A percentile compares a stretch with the other conserved stretches of the same genome.
Evolutionary conservation across 2,329 filamentous ascomycete species (phyloP).

Genomic region (Botrytis fabae): DNA sequence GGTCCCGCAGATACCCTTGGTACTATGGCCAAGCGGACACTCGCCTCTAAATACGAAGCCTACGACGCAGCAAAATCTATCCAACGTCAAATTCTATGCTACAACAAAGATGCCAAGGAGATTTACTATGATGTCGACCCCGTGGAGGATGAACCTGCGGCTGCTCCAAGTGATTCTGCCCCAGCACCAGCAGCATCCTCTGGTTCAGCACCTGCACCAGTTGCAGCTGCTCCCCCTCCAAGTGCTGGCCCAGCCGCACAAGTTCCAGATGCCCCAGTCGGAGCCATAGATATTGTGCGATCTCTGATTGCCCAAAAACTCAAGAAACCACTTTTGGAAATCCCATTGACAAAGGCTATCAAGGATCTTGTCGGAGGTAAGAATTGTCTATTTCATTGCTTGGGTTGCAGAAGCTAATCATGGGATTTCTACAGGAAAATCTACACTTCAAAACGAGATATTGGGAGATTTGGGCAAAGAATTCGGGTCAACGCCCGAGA

Average conservation of each 20-base stretch:
- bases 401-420: conserved; percentile 25
- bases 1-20: conserved; percentile 95
- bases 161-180: conserved; percentile 45
- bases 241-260: conserved; percentile 83
- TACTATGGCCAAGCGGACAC: conserved; percentile 93
- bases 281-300: conserved; percentile 86
- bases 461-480: conserved; percentile 97
- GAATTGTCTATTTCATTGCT: conserved; percentile 38
- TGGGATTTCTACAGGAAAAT: conserved; percentile 69
- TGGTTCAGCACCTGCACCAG: conserved; percentile 52
- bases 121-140: conserved; percentile 99
- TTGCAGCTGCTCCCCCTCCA: conserved; percentile 58
- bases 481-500: conserved; percentile 96
- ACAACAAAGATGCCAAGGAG: conserved; percentile 99
- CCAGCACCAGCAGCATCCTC: conserved; percentile 46
- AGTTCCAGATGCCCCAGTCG: conserved; percentile 82
- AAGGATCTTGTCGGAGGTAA: conserved; percentile 96
- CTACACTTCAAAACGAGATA: conserved; percentile 97
- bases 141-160: conserved; percentile 80
- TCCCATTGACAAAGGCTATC: conserved; percentile 94
- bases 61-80: conserved; percentile 97
- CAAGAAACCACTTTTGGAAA: conserved; percentile 87
- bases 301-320: conserved; percentile 93
- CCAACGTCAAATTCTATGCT: conserved; percentile 96
- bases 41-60: conserved; percentile 96